Percentiles rank a stretch among this genome's conserved stretches.
These are phyloP conservation scores for Inonotus hispidus DNA, from an alignment of 1,284 basidiomycete genomes.

Conservation along the genomic window DNA sequence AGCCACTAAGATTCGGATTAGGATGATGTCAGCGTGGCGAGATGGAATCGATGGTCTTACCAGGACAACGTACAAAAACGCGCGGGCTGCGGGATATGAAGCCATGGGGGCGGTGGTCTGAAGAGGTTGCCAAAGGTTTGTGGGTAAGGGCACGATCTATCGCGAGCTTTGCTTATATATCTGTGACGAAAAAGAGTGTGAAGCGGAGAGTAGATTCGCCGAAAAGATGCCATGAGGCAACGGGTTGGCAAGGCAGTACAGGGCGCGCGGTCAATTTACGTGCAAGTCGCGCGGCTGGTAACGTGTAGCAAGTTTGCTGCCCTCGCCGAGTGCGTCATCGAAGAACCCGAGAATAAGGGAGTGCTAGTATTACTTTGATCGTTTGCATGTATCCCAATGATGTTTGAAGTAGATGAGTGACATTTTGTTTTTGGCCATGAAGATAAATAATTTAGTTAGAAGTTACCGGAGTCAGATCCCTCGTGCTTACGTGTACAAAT, in stretches of 20 bases:
- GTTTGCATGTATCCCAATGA: too few species aligned
- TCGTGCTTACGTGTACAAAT: too few species aligned
- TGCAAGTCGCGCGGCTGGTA: background rate
- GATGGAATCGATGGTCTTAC: slow-evolving; percentile 5
- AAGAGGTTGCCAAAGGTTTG: background rate
- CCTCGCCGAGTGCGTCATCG: background rate
- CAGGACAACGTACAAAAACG: slow-evolving; percentile 22
- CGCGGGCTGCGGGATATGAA: slow-evolving; percentile 31
- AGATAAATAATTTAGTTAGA: too few species aligned
- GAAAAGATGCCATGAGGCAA: background rate
- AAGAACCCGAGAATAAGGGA: background rate
- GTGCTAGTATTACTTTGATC: too few species aligned
- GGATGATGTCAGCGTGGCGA: background rate
- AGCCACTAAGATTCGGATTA: slow-evolving; percentile 37
- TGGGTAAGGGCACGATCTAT: background rate
- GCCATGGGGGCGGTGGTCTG: slow-evolving; percentile 12
- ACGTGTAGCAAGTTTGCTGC: background rate
- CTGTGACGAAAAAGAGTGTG: background rate
- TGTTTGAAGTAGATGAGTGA: too few species aligned
- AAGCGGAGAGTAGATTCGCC: background rate
- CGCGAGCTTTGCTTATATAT: background rate
- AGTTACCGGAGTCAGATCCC: too few species aligned
- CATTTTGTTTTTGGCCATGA: too few species aligned
- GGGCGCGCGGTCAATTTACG: background rate
- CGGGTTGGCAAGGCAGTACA: slow-evolving; percentile 2